Conservation (phyloP, 139 green algal genomes). For the Chlorella sorokiniana region DNA sequence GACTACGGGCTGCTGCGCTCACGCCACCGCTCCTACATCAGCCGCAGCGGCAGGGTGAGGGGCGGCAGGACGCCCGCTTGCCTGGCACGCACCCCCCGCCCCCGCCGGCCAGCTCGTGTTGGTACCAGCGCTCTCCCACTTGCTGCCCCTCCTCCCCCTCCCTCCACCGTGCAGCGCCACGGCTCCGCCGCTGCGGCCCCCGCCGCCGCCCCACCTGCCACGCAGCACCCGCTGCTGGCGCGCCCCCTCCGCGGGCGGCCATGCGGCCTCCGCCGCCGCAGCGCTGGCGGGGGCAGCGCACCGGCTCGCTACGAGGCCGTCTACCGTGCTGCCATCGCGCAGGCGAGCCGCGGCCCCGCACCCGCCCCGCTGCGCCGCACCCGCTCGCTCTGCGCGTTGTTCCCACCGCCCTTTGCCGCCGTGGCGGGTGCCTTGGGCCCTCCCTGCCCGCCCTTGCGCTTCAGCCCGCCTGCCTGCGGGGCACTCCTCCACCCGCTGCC, state of each 20-base stretch:
- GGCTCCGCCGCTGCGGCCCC: background rate
- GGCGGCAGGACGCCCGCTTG: background rate
- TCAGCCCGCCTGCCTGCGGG: too few relatives aligned
- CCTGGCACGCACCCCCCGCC: background rate
- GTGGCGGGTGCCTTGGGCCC: too few relatives aligned
- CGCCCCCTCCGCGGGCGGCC: conserved; percentile 10
- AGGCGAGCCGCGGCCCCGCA: background rate
- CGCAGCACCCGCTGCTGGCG: conserved; percentile 33
- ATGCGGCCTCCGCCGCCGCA: background rate
- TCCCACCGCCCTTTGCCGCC: too few relatives aligned
- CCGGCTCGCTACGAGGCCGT: conserved; percentile 7
- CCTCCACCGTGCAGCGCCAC: background rate
- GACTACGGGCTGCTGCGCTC: conserved; percentile 25
- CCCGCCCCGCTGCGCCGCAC: background rate
- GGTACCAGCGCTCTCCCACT: background rate
- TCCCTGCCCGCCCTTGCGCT: background rate
- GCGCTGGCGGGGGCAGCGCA: background rate
- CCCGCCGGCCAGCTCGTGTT: background rate
- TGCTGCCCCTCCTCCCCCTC: background rate
- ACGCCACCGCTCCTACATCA: conserved; percentile 11
- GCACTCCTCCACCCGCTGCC: background rate
- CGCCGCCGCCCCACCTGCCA: background rate
- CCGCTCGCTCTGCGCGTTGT: too few relatives aligned
- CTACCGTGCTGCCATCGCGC: conserved; percentile 18
- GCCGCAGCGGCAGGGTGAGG: background rate